Evolutionary conservation across 257 asterid species (phyloP).

Genomic region (Linderniella brevidens): DNA sequence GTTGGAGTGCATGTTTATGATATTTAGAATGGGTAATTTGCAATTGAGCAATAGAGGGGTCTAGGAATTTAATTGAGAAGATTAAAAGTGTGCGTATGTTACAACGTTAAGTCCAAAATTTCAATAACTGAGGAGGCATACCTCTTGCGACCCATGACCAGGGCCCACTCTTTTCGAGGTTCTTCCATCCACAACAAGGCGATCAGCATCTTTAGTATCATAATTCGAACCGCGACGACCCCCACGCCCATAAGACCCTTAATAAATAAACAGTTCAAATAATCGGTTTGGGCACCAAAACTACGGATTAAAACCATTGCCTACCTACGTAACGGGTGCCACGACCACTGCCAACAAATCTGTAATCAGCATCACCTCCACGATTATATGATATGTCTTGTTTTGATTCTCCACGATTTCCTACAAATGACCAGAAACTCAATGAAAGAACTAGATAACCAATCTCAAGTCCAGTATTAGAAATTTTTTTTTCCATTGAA

Average conservation of each 20-base stretch:
- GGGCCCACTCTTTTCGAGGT: constrained; percentile 41
- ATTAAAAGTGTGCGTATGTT: too few species aligned
- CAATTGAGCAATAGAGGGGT: too few species aligned
- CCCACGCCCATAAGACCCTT: constrained; percentile 40
- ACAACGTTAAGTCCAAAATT: too few species aligned
- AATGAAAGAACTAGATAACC: too few species aligned
- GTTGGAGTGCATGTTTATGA: too few species aligned
- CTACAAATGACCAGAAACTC: constrained; percentile 10
- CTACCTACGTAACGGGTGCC: constrained; percentile 21
- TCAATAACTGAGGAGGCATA: constrained; percentile 7
- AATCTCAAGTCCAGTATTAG: background rate
- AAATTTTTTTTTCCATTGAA: background rate
- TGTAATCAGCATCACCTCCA: constrained; percentile 26
- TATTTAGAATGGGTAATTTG: too few species aligned
- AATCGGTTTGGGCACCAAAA: constrained; percentile 2
- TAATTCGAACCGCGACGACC: constrained; percentile 46
- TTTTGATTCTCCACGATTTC: constrained; percentile 30
- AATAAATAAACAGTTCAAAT: background rate
- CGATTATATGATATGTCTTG: constrained; percentile 21
- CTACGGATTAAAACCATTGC: constrained; percentile 23
- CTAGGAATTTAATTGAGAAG: too few species aligned
- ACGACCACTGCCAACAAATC: constrained; percentile 28
- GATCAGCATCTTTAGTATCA: constrained; percentile 32
- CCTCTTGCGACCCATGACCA: constrained; percentile 47
- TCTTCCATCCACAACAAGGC: constrained; percentile 37